A percentile compares a stretch with the other conserved stretches of the same genome.
Conservation (phyloP, 2,329 filamentous ascomycete species). For the Colletotrichum camelliae region DNA sequence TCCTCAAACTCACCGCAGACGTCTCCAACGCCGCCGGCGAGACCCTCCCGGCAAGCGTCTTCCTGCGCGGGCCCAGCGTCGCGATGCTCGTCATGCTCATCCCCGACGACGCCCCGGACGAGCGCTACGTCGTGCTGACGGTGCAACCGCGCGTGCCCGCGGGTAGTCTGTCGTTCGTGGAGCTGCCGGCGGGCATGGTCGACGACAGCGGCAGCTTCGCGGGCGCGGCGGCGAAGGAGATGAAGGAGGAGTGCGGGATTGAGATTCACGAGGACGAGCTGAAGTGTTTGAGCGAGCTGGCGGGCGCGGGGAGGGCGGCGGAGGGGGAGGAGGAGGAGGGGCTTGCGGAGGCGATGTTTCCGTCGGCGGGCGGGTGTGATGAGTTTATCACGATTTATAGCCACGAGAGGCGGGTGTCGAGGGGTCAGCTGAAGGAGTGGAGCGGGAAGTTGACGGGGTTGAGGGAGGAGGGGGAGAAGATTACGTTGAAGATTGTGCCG, state of each 20-base stretch:
- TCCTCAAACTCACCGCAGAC: slow-evolving; percentile 58
- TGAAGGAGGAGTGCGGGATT: slow-evolving; percentile 64
- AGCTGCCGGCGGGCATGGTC: slow-evolving; percentile 66
- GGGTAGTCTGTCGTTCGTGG: slow-evolving; percentile 58
- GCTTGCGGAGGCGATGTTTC: slow-evolving; percentile 57
- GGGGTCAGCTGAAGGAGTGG: slow-evolving; percentile 58
- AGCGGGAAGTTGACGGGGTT: slow-evolving; percentile 63
- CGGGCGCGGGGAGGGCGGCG: slow-evolving; percentile 27
- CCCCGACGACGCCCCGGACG: slow-evolving; percentile 54
- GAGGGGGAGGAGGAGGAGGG: slow-evolving; percentile 33
- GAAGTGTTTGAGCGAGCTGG: slow-evolving; percentile 57
- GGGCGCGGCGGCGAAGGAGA: slow-evolving; percentile 64
- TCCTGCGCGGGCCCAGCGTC: slow-evolving; percentile 66
- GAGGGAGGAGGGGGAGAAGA: slow-evolving; percentile 64
- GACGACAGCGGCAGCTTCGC: slow-evolving; percentile 59
- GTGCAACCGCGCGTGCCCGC: slow-evolving; percentile 63
- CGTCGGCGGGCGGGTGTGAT: slow-evolving; percentile 65
- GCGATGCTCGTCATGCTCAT: slow-evolving; percentile 63
- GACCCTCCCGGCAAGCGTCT: slow-evolving; percentile 56
- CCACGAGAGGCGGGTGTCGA: slow-evolving; percentile 56
- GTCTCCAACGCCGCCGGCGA: slow-evolving; percentile 55
- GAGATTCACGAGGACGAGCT: slow-evolving; percentile 54
- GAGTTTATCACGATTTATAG: slow-evolving; percentile 65
- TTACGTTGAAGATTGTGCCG: slow-evolving; percentile 63
- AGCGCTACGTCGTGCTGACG: slow-evolving; percentile 63